phyloP scores from a whole-genome alignment of 2,329 filamentous ascomycete species.

The Zymoseptoria brevis region DNA sequence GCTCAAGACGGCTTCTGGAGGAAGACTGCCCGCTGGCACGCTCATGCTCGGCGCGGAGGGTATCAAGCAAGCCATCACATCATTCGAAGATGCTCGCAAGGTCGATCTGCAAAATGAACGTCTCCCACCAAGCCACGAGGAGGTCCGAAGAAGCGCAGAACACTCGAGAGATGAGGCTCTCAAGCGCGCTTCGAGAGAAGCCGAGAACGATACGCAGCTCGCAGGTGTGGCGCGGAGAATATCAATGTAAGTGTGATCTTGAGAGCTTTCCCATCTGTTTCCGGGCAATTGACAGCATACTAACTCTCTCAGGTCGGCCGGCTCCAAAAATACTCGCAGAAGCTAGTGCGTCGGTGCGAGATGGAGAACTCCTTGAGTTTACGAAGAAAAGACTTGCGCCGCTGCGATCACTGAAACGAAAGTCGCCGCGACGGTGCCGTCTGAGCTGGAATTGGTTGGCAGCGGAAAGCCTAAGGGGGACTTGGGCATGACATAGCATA shows the following conservation, averaged over 20 bases:
- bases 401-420: background rate
- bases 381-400: background rate
- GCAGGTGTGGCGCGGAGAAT: conserved; percentile 82
- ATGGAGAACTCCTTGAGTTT: background rate
- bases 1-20: conserved; percentile 91
- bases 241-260: conserved; percentile 69
- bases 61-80: conserved; percentile 96
- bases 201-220: conserved; percentile 83
- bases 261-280: too few species aligned
- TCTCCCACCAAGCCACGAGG: conserved; percentile 83
- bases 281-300: background rate
- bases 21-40: conserved; percentile 84
- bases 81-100: conserved; percentile 93
- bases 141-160: conserved; percentile 75
- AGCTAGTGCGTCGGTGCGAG: background rate
- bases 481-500: background rate
- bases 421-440: background rate
- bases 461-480: background rate
- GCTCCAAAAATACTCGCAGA: conserved; percentile 8
- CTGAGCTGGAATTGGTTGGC: background rate
- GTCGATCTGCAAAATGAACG: conserved; percentile 96
- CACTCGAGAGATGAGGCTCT: conserved; percentile 75
- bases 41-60: conserved; percentile 97
- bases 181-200: conserved; percentile 76
- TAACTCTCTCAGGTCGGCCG: conserved; percentile 12